Evolutionary conservation across 2,329 filamentous ascomycete species (phyloP), one percentile per base, ranked within the genome.

Genomic region (Beauveria sp.): DNA sequence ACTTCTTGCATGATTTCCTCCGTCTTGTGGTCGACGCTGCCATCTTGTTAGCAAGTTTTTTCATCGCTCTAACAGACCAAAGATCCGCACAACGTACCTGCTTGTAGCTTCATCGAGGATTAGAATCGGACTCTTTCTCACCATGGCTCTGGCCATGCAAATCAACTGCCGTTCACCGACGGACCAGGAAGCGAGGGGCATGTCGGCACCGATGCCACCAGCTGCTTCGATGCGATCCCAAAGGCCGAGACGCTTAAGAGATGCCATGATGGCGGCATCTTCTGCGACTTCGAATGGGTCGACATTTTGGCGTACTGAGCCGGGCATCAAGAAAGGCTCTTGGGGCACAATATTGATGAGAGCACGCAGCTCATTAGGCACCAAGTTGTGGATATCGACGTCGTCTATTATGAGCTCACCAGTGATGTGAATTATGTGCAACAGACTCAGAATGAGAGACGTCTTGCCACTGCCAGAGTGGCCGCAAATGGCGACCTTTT

Each of bases 281-380:
- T 70, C 70, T 44, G 70, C 69, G 4, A 64, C 61, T 0, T 66
- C 62, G 3, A 69, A 66, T 0, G 80, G 80, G 62, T 82, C 80
- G 2, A 80, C 68, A 48, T 84, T 85, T 2, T 72, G 67, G 0
- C 79, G 75, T 2, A 85, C 71, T 2, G 71, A 74, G 30, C 73
- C 76, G 1, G 74, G 74, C 3, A 82, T 67, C 64, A 82, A 78
- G 10, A 79, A 73, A 0, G 78, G 68, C 9, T 84, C 79, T 67
- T 84, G 81, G 0, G 81, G 77, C 1, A 84, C 66, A 18, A 76
- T 75, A 51, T 79, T 77, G 46, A 84, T 68, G 7, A 73, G 74
- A 22, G 73, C 67, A 4, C 80, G 77, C 0, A 83, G 69, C 0
- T 67, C 64, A 2, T 69, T 28, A 3, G 77, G 74, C 48, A 76